Base-by-base conservation (phyloP, 1,284 basidiomycete species). In the Sphaerobolus stellatus region DNA sequence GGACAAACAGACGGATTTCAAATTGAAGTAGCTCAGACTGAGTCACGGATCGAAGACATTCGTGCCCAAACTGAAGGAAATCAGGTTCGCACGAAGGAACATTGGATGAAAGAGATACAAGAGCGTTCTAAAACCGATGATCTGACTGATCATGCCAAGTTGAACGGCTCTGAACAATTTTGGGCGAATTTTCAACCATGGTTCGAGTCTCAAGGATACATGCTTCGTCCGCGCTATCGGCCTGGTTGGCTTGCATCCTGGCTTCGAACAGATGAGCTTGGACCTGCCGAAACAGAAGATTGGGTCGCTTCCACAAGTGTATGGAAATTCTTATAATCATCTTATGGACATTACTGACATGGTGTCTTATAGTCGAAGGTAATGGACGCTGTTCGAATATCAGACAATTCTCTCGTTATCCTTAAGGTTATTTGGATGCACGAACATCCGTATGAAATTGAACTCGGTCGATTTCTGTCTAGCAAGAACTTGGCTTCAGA, bases 341-440 rank as follows among this genome's bases (percentile, higher is more conserved):
- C 45, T 36, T 43, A 22, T 43, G 28, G 13, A 6, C 6, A 14
- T 9, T 43, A 14, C 16, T 43, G 28, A 4, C 13, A 22, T 27
- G 4, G 13, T 14, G 28, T 43, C 14, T 43, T 43, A 43, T 22
- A 2, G 13, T 22, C 41, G 5, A 24, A 24, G 4, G 34, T 66
- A 13, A 62, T 72, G 11, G 68, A 70, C 45, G 69, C 68, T 0
- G 59, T 52, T 0, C 57, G 67, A 2, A 56, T 63, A 1, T 62
- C 61, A 0, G 68, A 69, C 47, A 59, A 57, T 2, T 43, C 24
- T 5, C 18, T 62, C 1, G 68, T 70, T 1, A 46, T 48, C 8
- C 50, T 71, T 29, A 69, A 68, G 55, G 13, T 13, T 4, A 27
- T 43, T 43, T 43, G 13, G 13, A 43, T 13, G 28, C 4, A 4